Base-by-base conservation (phyloP, 2,329 filamentous ascomycete genomes). In the Neobulgaria alba region DNA sequence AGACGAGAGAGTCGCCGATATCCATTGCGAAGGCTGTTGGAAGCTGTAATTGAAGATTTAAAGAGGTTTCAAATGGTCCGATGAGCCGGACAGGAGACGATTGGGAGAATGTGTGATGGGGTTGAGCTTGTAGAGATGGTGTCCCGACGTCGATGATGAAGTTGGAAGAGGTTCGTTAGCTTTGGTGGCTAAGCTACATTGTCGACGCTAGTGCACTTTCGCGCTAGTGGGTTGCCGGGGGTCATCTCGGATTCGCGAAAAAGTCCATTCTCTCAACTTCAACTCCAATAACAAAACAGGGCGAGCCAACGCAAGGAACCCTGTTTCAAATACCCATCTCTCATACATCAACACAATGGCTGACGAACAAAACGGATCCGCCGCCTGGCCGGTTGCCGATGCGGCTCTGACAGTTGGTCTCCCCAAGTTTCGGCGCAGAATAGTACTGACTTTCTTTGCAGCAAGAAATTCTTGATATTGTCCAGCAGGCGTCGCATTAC, bases 391-490 rank as follows among this genome's bases (percentile, higher is more conserved):
- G 47, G 63, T 83, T 61, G 82, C 83, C 63, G 82, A 86, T 60
- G 72, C 77, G 59, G 75, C 77, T 56, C 72, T 93, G 50, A 77
- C 83, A 7, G 41, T 81, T 88, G 69, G 80, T 89, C 63, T 79
- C 95, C 50, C 77, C 95, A 72, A 87, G 39, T 72, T 88, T 47
- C 82, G 87, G 68, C 12, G 23, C 29, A 35, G 18, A 7, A 26
- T 26, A 12, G 12, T 7, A 12, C 23, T 26, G 23, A 26, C 23
- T 26, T 7, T 26, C 23, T 12, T n/a, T 12, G 12, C 45, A n/a
- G 21, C 81, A 88, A 69, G 81, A 89, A 63, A 79, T 95, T 14
- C 20, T 40, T 5, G 42, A 45, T 21, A 36, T 45, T 30, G 42
- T 45, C 10, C 42, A 45, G 15, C 30, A 41, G 15, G 39, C 38